Base-by-base conservation (phyloP, 768 basidiomycete species). In the Mycena alexandri region DNA sequence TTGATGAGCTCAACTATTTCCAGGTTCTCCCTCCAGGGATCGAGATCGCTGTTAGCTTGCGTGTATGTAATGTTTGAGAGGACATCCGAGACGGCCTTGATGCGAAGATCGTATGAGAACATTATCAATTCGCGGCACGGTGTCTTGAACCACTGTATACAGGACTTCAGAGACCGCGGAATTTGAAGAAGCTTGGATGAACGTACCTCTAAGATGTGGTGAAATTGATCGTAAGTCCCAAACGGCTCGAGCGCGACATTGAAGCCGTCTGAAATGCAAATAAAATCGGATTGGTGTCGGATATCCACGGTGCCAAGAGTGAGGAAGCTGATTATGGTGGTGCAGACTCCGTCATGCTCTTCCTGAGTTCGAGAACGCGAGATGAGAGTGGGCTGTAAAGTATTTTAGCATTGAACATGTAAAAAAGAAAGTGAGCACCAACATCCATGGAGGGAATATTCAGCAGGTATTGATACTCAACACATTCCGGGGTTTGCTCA, bases 191-290 rank as follows among this genome's bases (percentile, higher is more conserved):
- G n/a, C 19, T 36, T 47, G 6, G 16, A 36, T n/a, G n/a, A n/a
- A n/a, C n/a, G 9, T 38, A 48, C 58, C 58, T 60, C 58, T 1
- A 60, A 22, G 29, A 60, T 34, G 48, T 60, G 58, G 14, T 48
- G 58, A 10, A 21, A 3, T 44, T 46, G 17, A 34, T 25, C 44
- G 21, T 44, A 47, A 13, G 14, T 36, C 4, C 8, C 22, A 21
- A 41, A 58, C 10, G 16, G 21, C 5, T 34, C 29, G 19, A 58
- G 13, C 14, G 25, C 42, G 21, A 58, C 44, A 33, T 58, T 58
- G 25, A 58, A 58, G 1, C 57, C 57, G n/a, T 58, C 57, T 2
- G 10, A 58, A 5, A 41, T 13, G 11, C n/a, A n/a, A 3, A 33
- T 7, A 24, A 58, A 58, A 12, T 58, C 57, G 24, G 57, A 44